Evolutionary conservation across 495 filamentous ascomycete species (phyloP).

Genomic region (Lasiosphaeria miniovina): DNA sequence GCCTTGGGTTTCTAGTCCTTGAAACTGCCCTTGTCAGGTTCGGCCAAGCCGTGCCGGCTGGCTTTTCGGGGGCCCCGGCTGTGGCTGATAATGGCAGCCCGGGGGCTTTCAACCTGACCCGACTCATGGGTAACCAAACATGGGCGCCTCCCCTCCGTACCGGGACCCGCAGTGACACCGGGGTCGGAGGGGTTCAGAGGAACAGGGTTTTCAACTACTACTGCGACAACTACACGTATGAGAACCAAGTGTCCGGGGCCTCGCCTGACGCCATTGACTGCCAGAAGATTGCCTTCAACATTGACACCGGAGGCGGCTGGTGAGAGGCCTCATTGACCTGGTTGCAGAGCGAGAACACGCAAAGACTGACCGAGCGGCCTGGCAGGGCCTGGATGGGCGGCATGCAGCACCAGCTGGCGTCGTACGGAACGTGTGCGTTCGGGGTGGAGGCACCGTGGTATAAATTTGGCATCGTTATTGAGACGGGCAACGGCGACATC

Average conservation of each 20-base stretch:
- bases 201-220: not conserved
- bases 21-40: too few relatives aligned
- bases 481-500: slow-evolving; percentile 28
- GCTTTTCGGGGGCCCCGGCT: too few relatives aligned
- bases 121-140: too few relatives aligned
- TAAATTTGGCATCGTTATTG: slow-evolving; percentile 17
- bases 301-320: slow-evolving; percentile 19
- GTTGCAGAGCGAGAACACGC: too few relatives aligned
- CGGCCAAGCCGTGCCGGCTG: too few relatives aligned
- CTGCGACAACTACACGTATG: not conserved
- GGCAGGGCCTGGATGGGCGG: not conserved
- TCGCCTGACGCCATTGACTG: slow-evolving; percentile 33
- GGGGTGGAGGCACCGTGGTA: slow-evolving; percentile 11
- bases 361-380: too few relatives aligned
- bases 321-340: too few relatives aligned
- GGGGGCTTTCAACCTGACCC: too few relatives aligned
- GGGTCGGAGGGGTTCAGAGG: not conserved
- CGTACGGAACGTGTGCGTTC: slow-evolving; percentile 15
- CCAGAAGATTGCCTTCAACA: slow-evolving; percentile 32
- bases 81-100: too few relatives aligned
- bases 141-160: not conserved
- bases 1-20: too few relatives aligned
- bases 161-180: not conserved
- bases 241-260: slow-evolving; percentile 3
- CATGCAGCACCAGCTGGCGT: slow-evolving; percentile 15